A percentile compares a stretch with the other conserved stretches of the same genome.
phyloP scores from a whole-genome alignment of 805 yeast genomes.

The Wickerhamiella galacta region DNA sequence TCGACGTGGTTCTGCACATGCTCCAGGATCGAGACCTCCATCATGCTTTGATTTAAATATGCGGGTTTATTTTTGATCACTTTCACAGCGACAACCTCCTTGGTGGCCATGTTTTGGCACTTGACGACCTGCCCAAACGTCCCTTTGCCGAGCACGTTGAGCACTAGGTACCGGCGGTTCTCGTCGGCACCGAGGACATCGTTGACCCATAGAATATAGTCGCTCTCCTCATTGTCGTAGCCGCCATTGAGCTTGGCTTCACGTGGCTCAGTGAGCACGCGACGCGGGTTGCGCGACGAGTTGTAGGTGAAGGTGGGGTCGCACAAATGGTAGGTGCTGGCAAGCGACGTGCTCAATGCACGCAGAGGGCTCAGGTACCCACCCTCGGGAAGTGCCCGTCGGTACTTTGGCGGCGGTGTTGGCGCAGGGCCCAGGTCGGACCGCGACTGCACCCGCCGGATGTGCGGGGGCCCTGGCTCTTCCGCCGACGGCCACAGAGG shows the following conservation, averaged over 20 bases:
- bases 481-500: background rate
- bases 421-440: background rate
- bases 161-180: constrained; percentile 69
- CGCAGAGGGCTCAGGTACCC: constrained; percentile 41
- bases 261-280: constrained; percentile 85
- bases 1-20: constrained; percentile 56
- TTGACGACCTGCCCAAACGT: constrained; percentile 97
- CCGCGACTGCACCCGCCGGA: background rate
- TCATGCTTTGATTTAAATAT: constrained; percentile 74
- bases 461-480: background rate
- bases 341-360: constrained; percentile 61
- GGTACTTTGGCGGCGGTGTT: constrained; percentile 14
- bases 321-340: constrained; percentile 71
- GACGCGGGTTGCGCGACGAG: constrained; percentile 69
- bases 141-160: constrained; percentile 88
- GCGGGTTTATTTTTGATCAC: constrained; percentile 87
- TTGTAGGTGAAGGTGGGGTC: constrained; percentile 73
- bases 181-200: constrained; percentile 80
- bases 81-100: constrained; percentile 84
- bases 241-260: constrained; percentile 73
- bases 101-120: constrained; percentile 65
- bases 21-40: constrained; percentile 78
- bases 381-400: constrained; percentile 24
- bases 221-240: constrained; percentile 71
- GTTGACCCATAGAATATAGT: constrained; percentile 84